Base-by-base conservation (phyloP, 805 yeast genomes). In the Saturnispora silvae region DNA sequence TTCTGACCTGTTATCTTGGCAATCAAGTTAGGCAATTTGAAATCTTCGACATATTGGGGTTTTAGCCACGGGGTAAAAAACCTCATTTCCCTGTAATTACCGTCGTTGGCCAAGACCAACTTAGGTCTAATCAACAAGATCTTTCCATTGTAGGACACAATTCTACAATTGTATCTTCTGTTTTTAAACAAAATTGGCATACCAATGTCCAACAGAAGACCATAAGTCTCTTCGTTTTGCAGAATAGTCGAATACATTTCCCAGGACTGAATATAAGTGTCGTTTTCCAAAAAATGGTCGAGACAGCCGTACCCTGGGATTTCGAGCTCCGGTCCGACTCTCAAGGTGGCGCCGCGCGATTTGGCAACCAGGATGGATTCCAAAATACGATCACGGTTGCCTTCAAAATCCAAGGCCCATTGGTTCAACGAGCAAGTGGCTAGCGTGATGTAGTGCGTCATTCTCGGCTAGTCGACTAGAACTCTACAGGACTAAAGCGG, bases 371-470 rank as follows among this genome's bases (percentile, higher is more conserved):
- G 55, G 50, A 92, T 89, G 38, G 94, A 80, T 51, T 80, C 79
- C 18, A 92, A 51, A 45, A 92, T 89, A 40, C 99, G 68, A 53
- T 87, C 95, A 37, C 96, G 69, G 59, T 92, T 92, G 4, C 98
- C 99, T 57, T 89, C 97, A 57, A 85, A 92, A 57, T 92, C 99
- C 38, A 92, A 67, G 0, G 98, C 96, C 99, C 99, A 92, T 70
- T 92, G 99, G 63, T 92, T 92, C 45, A 92, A 68, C 50, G 87
- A 85, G 60, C 97, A 89, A 1, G 97, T 87, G 1, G 97, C 87
- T 26, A 89, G 64, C 0, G 96, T 89, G 33, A 87, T 77, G 40
- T 81, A 69, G 38, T 84, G 92, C 1, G 94, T 87, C 96, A 87
- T 87, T 9, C 15, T 28, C 20, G 6, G 10, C 4, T 10, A 11